Evolutionary conservation across 2,329 filamentous ascomycete genomes (phyloP), one percentile per base, ranked within the genome.

Genomic region (Emergomyces orientalis): DNA sequence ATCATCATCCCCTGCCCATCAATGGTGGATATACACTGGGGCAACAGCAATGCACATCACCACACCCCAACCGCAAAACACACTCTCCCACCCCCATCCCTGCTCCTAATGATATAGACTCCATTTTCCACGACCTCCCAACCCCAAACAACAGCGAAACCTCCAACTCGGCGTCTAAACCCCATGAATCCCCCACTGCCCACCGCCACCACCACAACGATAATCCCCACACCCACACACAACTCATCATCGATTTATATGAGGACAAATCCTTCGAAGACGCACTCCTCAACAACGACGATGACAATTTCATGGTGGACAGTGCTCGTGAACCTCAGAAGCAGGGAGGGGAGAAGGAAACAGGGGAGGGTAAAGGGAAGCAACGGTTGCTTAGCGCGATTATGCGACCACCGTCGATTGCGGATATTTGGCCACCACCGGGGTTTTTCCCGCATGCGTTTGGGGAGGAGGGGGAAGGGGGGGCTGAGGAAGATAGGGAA

Each of bases 101-200:
- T 14, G 65, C 67, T 11, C 60, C 62, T 2, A 66, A 72, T 47
- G 75, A 77, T 41, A 69, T 79, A 19, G 77, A 79, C 62, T 75
- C 76, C 8, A 76, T 79, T 37, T 79, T 79, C 66, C 75, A 77
- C 63, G 77, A 79, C 52, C 71, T 79, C 56, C 76, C 76, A 41
- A 76, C 79, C 67, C 71, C 79, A 7, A 77, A 78, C 63, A 78
- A 76, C 5, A 78, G 74, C 32, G 76, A 78, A 61, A 55, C 71
- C 74, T 45, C 39, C 54, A 57, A 32, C 7, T 32, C 32, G 32
- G 32, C 22, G 11, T 27, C 54, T 27, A 19, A 54, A 51, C 9
- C 47, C 14, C 25, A 54, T 17, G 14, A 30, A n/a, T 19, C 34
- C 25, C 27, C 22, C 17, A 43, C 39, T 30, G 9, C 56, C 39